Percentiles rank a stretch among this genome's conserved stretches.
Evolutionary conservation across 2,329 filamentous ascomycete species (phyloP).

Genomic region (Colletotrichum tamarilloi): DNA sequence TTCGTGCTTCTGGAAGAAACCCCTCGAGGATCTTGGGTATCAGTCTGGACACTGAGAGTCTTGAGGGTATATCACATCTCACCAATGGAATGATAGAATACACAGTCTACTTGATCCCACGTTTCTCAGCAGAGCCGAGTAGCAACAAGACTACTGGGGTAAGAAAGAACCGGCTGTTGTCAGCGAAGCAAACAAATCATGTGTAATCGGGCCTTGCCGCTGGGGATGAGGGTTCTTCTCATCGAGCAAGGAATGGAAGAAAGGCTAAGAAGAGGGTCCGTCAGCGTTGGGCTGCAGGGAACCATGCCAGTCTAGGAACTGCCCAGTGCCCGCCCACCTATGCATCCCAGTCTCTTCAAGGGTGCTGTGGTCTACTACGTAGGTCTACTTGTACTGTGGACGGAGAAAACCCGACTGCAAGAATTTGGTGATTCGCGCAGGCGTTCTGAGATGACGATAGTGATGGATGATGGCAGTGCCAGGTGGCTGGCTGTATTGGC

Average conservation of each 20-base stretch:
- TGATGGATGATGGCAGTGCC: neutral
- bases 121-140: no score
- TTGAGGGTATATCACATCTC: no score
- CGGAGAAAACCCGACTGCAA: neutral
- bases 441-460: neutral
- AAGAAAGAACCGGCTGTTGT: neutral
- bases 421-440: neutral
- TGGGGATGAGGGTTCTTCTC: slow-evolving; percentile 3
- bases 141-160: neutral
- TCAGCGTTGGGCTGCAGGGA: slow-evolving; percentile 23
- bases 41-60: neutral
- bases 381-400: neutral
- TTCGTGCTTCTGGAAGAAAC: neutral
- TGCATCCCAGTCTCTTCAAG: neutral
- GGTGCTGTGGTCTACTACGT: neutral
- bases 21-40: neutral
- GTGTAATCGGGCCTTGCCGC: neutral
- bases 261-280: slow-evolving; percentile 34
- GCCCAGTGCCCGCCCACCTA: neutral
- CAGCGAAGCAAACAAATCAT: neutral
- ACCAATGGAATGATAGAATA: no score
- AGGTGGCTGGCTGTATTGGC: neutral
- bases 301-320: neutral
- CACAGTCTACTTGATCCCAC: no score
- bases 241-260: slow-evolving; percentile 11